A percentile compares a stretch with the other conserved stretches of the same genome.
These are phyloP conservation scores for Cladosporium sphaerospermum DNA, from an alignment of 2,329 filamentous ascomycete species.

Conservation along the genomic window DNA sequence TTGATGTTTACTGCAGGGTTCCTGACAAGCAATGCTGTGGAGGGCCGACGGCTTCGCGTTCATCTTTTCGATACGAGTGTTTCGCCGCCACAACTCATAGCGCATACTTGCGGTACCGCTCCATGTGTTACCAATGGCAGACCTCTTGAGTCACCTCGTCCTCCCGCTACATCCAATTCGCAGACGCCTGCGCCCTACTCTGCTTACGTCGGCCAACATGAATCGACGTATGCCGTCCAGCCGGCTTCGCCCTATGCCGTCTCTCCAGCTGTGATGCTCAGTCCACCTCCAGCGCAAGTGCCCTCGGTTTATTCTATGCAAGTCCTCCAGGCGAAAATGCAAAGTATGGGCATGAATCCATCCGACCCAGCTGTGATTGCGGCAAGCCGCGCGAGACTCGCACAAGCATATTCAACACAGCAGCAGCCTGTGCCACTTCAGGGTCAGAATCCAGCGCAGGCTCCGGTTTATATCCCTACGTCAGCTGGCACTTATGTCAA, in stretches of 20 bases:
- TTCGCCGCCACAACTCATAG: slow-evolving; percentile 2
- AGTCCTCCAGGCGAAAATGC: neutral
- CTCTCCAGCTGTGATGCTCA: neutral
- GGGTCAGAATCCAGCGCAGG: neutral
- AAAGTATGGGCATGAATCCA: neutral
- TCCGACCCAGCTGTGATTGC: neutral
- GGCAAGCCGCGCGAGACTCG: neutral
- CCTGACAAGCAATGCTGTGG: slow-evolving; percentile 19
- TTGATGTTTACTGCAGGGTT: slow-evolving; percentile 20
- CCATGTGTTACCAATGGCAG: neutral
- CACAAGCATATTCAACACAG: neutral
- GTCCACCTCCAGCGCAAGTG: neutral
- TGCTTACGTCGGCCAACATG: neutral
- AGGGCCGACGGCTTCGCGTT: slow-evolving; percentile 18
- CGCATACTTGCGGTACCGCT: neutral
- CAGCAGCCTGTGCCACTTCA: neutral
- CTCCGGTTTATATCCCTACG: slow-evolving; percentile 15
- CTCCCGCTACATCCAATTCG: neutral
- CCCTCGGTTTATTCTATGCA: neutral
- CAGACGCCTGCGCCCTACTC: neutral
- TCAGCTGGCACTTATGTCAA: slow-evolving; percentile 24
- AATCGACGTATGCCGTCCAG: neutral
- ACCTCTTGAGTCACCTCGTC: neutral
- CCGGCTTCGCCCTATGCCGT: neutral
- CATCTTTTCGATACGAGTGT: slow-evolving; percentile 26